These are phyloP conservation scores for Gentiana macrophylla DNA, from an alignment of 257 asterid species.

Conservation along the genomic window DNA sequence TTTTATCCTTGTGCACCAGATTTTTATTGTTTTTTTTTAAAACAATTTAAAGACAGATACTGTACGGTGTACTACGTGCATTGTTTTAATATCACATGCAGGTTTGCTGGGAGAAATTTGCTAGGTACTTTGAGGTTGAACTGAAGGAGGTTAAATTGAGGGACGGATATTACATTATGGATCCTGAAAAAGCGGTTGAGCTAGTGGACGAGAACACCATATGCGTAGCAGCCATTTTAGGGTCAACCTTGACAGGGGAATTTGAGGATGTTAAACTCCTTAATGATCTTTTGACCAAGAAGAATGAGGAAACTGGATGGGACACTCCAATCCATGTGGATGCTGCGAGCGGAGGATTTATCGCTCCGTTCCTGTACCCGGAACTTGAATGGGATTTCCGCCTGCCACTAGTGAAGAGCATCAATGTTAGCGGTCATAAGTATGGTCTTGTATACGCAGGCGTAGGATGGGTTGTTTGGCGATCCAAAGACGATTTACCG, in stretches of 20 bases:
- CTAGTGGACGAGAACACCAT: constrained; percentile 74
- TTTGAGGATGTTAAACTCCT: constrained; percentile 76
- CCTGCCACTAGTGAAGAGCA: constrained; percentile 64
- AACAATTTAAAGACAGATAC: too few relatives aligned
- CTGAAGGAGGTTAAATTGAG: constrained; percentile 59
- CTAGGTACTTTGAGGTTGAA: constrained; percentile 72
- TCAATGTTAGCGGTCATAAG: constrained; percentile 77
- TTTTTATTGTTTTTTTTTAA: too few relatives aligned
- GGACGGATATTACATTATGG: constrained; percentile 66
- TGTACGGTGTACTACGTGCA: too few relatives aligned
- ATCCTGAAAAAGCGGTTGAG: constrained; percentile 56
- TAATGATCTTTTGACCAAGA: constrained; percentile 37
- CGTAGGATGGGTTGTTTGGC: constrained; percentile 75
- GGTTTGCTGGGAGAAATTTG: constrained; percentile 88
- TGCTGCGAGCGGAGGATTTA: constrained; percentile 86
- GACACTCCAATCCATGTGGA: constrained; percentile 72
- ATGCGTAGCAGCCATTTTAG: constrained; percentile 70
- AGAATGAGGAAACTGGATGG: constrained; percentile 65
- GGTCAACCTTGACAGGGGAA: constrained; percentile 69
- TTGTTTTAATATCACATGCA: neutral
- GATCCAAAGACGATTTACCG: constrained; percentile 53
- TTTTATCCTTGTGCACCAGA: too few relatives aligned
- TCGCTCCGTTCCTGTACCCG: constrained; percentile 63
- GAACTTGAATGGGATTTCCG: constrained; percentile 84
- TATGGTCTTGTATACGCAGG: constrained; percentile 78